Evolutionary conservation across 176 grass and related monocot genomes (phyloP), one percentile per base, ranked within the genome.

Genomic region (Carex littledalei): DNA sequence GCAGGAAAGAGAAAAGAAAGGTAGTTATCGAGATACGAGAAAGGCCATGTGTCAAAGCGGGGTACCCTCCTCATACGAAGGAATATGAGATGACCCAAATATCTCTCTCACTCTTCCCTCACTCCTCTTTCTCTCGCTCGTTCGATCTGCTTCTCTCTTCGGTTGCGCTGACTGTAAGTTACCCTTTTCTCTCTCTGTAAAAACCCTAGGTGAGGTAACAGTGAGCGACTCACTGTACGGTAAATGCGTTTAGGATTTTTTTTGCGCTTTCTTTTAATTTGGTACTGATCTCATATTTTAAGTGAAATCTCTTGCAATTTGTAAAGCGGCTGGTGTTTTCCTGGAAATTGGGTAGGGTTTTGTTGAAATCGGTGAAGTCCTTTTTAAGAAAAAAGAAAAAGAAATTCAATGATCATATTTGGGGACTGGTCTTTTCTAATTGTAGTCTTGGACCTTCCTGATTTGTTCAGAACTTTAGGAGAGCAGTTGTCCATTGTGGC

Each of bases 11-110:
- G 22, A 68, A 78, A 52, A 69, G 81, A 68, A 68, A 83, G 81
- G 43, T 47, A 68, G 63, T 29, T 83, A 83, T 83, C 81, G 81
- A 83, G 81, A 83, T 83, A 50, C 81, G 81, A 83, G 81, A 47
- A 83, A 83, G 26, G 74, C 74, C 74, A 78, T 57, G 74, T 78
- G 74, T 78, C 74, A 83, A 83, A 83, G 81, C 64, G 63, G 81
- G 49, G 41, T 9, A 63, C 35, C 64, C 43, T 83, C 61, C 13
- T 50, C 43, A 24, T 41, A 47, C 58, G 35, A 81, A 41, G 57
- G 37, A 81, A 29, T 64, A 17, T 65, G 32, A 65, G 20, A 82
- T 45, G 14, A 67, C 22, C 41, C 62, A 83, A 52, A 67, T 68
- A 67, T 83, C 60, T 83, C 60, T 39, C 11, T 20, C 14, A 7